phyloP scores from a whole-genome alignment of 2,329 filamentous ascomycete genomes.

The Monilinia vaccinii-corymbosi region DNA sequence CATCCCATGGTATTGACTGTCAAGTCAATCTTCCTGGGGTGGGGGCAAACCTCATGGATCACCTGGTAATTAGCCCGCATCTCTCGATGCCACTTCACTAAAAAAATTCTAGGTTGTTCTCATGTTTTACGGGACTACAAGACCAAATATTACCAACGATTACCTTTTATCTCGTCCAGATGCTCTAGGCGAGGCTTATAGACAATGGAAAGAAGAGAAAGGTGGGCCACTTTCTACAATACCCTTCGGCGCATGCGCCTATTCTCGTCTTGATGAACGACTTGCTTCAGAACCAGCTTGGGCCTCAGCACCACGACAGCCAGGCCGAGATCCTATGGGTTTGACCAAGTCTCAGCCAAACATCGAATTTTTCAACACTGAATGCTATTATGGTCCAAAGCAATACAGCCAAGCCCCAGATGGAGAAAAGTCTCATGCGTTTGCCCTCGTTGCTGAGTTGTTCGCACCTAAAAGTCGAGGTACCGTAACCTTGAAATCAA shows the following conservation, averaged over 20 bases:
- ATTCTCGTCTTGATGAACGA: conserved; percentile 51
- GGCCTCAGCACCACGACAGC: conserved; percentile 38
- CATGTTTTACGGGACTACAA: conserved; percentile 50
- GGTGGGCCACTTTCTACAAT: conserved; percentile 50
- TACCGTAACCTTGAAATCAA: conserved; percentile 40
- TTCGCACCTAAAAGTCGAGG: conserved; percentile 50
- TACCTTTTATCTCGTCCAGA: conserved; percentile 46
- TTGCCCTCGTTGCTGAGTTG: conserved; percentile 49
- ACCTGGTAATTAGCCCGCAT: conserved; percentile 33
- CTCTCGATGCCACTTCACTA: neutral
- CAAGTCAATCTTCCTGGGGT: conserved; percentile 52
- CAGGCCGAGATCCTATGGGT: conserved; percentile 54
- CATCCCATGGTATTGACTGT: conserved; percentile 39
- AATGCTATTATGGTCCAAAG: conserved; percentile 52
- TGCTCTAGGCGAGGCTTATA: conserved; percentile 40
- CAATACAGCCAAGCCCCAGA: conserved; percentile 44
- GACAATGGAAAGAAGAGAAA: conserved; percentile 49
- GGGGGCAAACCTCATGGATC: conserved; percentile 52
- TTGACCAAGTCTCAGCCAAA: conserved; percentile 48
- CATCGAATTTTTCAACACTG: conserved; percentile 53
- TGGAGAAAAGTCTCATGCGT: conserved; percentile 43
- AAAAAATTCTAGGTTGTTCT: conserved; percentile 39
- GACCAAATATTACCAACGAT: conserved; percentile 45
- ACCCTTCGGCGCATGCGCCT: conserved; percentile 55
- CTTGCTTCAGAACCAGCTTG: conserved; percentile 46